Evolutionary conservation across 176 grass and related monocot species (phyloP).

Genomic region (Carex pumila): DNA sequence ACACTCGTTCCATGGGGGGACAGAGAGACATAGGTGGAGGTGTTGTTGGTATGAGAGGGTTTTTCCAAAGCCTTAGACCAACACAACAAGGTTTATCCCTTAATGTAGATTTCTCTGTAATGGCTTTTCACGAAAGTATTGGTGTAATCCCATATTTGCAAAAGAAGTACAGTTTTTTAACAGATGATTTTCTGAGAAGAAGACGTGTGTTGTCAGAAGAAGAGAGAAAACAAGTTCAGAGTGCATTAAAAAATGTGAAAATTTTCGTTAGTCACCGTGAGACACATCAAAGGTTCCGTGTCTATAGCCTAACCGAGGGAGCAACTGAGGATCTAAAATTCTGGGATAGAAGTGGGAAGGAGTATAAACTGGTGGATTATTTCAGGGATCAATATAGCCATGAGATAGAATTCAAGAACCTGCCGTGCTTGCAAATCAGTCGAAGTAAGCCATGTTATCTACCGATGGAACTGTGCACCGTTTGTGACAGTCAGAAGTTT

Average conservation of each 20-base stretch:
- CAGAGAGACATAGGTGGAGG: constrained; percentile 71
- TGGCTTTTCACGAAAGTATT: constrained; percentile 76
- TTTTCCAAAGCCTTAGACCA: constrained; percentile 78
- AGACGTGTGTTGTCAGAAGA: constrained; percentile 51
- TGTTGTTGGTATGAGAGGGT: constrained; percentile 71
- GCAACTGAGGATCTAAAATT: constrained; percentile 86
- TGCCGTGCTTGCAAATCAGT: constrained; percentile 92
- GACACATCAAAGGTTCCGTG: constrained; percentile 73
- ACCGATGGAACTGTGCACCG: constrained; percentile 84
- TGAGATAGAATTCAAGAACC: constrained; percentile 90
- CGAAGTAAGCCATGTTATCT: constrained; percentile 87
- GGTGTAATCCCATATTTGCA: constrained; percentile 85
- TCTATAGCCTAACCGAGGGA: constrained; percentile 69
- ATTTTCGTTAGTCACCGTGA: constrained; percentile 86
- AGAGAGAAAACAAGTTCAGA: constrained; percentile 65
- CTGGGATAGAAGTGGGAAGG: constrained; percentile 68
- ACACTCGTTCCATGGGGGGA: constrained; percentile 56
- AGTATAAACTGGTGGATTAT: constrained; percentile 72
- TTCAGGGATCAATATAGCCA: constrained; percentile 91
- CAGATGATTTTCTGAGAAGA: constrained; percentile 54
- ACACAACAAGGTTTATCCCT: constrained; percentile 91
- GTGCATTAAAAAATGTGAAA: constrained; percentile 74
- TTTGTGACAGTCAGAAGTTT: constrained; percentile 94
- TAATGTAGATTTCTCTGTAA: constrained; percentile 83
- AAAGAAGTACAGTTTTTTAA: constrained; percentile 74